Percentiles rank a stretch among this genome's conserved stretches.
Evolutionary conservation across 768 basidiomycete species (phyloP).

Genomic region (Boletus rubescentipes): DNA sequence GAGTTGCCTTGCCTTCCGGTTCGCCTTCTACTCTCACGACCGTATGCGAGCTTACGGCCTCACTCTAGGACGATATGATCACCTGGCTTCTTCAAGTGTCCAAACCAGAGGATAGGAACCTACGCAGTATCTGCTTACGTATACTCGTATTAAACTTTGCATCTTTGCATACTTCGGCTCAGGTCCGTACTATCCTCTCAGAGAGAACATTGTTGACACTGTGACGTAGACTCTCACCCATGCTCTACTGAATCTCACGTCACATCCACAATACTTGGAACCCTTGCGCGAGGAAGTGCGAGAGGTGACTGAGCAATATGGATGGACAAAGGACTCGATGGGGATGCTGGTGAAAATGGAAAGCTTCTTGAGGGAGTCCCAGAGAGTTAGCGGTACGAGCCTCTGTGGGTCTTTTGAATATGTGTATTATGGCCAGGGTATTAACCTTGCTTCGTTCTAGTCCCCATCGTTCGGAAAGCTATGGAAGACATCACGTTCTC

Average conservation of each 20-base stretch:
- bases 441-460: slow-evolving; percentile 18
- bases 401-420: slow-evolving; percentile 25
- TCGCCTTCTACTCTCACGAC: slow-evolving; percentile 7
- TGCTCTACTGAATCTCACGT: slow-evolving; percentile 41
- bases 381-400: slow-evolving; percentile 35
- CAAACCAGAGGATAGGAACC: slow-evolving; percentile 26
- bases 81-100: slow-evolving; percentile 41
- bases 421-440: neutral
- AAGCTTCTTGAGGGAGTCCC: slow-evolving; percentile 44
- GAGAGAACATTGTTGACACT: slow-evolving; percentile 2
- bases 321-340: slow-evolving; percentile 35
- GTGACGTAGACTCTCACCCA: slow-evolving; percentile 33
- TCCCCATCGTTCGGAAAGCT: slow-evolving; percentile 34
- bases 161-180: slow-evolving; percentile 35
- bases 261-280: slow-evolving; percentile 37
- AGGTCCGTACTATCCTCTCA: slow-evolving; percentile 21
- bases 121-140: slow-evolving; percentile 30
- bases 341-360: slow-evolving; percentile 38
- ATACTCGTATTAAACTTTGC: slow-evolving; percentile 40
- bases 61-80: slow-evolving; percentile 37
- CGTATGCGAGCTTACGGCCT: slow-evolving; percentile 5
- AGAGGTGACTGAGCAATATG: slow-evolving; percentile 29
- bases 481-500: slow-evolving; percentile 35
- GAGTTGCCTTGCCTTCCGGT: slow-evolving; percentile 35
- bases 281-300: slow-evolving; percentile 43